phyloP scores from a whole-genome alignment of 148 eudicot genomes.

The Amaranthus palmeri region DNA sequence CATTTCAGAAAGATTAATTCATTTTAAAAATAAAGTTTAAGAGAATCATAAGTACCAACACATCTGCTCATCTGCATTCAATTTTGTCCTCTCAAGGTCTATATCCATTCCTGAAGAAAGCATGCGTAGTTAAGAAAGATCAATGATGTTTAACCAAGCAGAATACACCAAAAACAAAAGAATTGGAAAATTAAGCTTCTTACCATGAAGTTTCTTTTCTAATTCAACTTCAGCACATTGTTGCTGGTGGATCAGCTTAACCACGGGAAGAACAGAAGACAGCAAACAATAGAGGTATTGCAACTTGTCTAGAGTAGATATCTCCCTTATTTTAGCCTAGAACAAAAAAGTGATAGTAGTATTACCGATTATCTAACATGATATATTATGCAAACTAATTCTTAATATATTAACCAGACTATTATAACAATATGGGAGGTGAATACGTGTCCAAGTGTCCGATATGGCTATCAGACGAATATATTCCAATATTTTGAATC shows the following conservation, averaged over 20 bases:
- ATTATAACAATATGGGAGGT: no score
- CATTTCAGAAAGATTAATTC: background rate
- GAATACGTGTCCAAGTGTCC: no score
- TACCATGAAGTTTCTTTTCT: constrained; percentile 80
- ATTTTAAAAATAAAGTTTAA: constrained; percentile 8
- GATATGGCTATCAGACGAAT: no score
- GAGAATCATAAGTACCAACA: constrained; percentile 58
- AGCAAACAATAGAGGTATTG: constrained; percentile 75
- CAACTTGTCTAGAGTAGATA: constrained; percentile 75
- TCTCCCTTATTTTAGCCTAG: constrained; percentile 75
- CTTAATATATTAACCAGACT: background rate
- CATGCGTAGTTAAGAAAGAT: constrained; percentile 13
- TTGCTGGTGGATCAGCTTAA: constrained; percentile 66
- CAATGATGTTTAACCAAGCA: background rate
- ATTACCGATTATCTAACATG: background rate
- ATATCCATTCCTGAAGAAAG: constrained; percentile 60
- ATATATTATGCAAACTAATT: background rate
- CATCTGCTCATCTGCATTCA: constrained; percentile 98
- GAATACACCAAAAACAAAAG: constrained; percentile 10
- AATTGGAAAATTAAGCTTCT: constrained; percentile 16
- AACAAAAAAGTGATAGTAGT: constrained; percentile 13
- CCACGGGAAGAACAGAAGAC: constrained; percentile 87
- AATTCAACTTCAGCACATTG: constrained; percentile 83
- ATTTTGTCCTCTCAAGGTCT: constrained; percentile 74
- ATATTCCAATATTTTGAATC: no score